phyloP scores from a whole-genome alignment of 2,329 filamentous ascomycete species.

The Zalaria sp. region DNA sequence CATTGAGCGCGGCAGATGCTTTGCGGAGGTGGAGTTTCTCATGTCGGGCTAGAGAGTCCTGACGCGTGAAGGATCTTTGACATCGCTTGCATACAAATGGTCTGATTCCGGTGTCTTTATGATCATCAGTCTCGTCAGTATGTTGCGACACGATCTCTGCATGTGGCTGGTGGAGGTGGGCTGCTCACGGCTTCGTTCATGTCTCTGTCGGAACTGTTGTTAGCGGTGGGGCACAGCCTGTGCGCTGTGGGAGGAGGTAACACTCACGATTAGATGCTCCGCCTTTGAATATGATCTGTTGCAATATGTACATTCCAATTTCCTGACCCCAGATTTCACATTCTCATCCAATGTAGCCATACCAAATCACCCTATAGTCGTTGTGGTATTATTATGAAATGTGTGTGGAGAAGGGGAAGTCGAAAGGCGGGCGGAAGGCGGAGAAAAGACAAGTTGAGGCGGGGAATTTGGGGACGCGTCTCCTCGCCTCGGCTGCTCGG shows the following conservation, averaged over 20 bases:
- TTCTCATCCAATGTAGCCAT: too few relatives aligned
- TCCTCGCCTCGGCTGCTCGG: too few relatives aligned
- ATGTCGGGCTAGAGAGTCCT: conserved; percentile 31
- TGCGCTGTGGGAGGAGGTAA: neutral
- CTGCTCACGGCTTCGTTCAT: conserved; percentile 23
- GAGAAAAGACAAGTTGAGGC: too few relatives aligned
- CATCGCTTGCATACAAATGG: conserved; percentile 28
- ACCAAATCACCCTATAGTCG: too few relatives aligned
- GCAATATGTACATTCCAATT: conserved; percentile 21
- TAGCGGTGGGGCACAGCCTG: neutral
- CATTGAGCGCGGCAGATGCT: neutral
- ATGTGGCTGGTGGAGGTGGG: too few relatives aligned
- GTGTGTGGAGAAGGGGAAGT: too few relatives aligned
- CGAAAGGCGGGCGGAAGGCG: too few relatives aligned
- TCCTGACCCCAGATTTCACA: too few relatives aligned
- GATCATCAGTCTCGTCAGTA: too few relatives aligned
- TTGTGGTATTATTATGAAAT: too few relatives aligned
- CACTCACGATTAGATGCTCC: conserved; percentile 2
- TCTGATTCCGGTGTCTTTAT: conserved; percentile 20
- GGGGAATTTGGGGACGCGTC: too few relatives aligned
- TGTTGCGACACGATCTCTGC: too few relatives aligned
- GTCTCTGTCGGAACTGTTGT: conserved; percentile 18
- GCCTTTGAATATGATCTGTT: conserved; percentile 25
- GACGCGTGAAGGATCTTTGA: conserved; percentile 25
- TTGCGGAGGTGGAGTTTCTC: conserved; percentile 23